Conservation (phyloP, 805 yeast species). For the Metschnikowia hibisci region DNA sequence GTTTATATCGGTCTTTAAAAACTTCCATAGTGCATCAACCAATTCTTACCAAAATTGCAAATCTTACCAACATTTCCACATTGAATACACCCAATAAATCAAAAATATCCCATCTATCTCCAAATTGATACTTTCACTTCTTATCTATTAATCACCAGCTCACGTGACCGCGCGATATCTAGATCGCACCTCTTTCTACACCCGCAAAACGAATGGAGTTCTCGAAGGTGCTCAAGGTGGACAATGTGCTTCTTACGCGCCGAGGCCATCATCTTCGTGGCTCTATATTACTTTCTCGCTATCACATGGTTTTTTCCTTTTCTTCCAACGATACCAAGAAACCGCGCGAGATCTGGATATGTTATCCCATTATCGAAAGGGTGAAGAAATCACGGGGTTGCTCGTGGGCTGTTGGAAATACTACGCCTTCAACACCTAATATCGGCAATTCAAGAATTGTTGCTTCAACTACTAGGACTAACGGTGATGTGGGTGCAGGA, state of each 20-base stretch:
- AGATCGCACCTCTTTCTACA: no score
- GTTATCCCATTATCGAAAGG: conserved; percentile 76
- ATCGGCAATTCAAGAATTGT: neutral
- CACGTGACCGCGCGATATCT: conserved; percentile 5
- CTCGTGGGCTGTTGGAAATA: conserved; percentile 25
- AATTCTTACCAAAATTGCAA: no score
- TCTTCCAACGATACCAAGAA: conserved; percentile 7
- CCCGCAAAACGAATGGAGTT: conserved; percentile 24
- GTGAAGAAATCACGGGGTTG: conserved; percentile 58
- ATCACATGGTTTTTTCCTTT: conserved; percentile 40
- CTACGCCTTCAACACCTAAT: neutral
- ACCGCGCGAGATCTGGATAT: conserved; percentile 79
- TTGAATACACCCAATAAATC: no score
- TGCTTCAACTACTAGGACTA: neutral
- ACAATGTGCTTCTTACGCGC: conserved; percentile 35
- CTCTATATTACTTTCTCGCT: conserved; percentile 32
- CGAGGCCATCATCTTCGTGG: conserved; percentile 38
- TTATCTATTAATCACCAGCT: neutral
- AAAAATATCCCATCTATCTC: no score
- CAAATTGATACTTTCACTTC: no score
- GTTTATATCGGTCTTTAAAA: no score
- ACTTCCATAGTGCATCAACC: no score
- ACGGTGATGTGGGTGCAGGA: no score
- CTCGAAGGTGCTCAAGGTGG: conserved; percentile 28
- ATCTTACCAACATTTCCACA: no score